Evolutionary conservation across 176 grass and related monocot genomes (phyloP).

Genomic region (Guadua angustifolia): DNA sequence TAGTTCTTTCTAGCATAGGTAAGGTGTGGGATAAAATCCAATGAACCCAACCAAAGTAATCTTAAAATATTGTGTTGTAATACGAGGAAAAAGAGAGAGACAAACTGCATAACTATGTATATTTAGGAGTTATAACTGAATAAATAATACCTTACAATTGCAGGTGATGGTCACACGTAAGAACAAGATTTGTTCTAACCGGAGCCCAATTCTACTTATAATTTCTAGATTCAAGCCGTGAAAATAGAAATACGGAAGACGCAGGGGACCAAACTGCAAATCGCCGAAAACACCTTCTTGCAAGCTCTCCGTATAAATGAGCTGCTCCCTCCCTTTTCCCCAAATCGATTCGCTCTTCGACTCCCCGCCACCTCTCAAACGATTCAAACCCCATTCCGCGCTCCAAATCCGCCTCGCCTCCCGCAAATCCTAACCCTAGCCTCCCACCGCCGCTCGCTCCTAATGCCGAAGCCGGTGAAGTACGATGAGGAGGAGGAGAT

Average conservation of each 20-base stretch:
- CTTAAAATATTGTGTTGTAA: no score
- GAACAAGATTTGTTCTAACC: background rate
- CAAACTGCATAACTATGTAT: no score
- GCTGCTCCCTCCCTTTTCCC: background rate
- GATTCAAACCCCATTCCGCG: slow-evolving; percentile 8
- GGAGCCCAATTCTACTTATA: background rate
- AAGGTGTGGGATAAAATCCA: no score
- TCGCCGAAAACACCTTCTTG: background rate
- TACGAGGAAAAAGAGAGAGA: no score
- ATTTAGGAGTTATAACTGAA: no score
- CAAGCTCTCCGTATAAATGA: background rate
- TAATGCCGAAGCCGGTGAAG: slow-evolving; percentile 70
- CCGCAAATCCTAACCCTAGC: slow-evolving; percentile 49
- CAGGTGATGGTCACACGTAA: background rate
- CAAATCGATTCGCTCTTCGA: background rate
- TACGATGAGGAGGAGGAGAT: slow-evolving; percentile 60
- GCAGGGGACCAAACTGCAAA: background rate
- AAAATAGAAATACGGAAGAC: background rate
- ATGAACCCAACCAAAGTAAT: no score
- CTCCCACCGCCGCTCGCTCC: slow-evolving; percentile 2
- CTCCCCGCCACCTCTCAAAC: slow-evolving; percentile 22
- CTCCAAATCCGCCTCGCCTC: slow-evolving; percentile 4
- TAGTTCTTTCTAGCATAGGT: no score
- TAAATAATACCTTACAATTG: no score
- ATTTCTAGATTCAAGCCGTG: no score